Conservation (phyloP, 129 eudicot genomes). For the Centrapalus pauciflorus region DNA sequence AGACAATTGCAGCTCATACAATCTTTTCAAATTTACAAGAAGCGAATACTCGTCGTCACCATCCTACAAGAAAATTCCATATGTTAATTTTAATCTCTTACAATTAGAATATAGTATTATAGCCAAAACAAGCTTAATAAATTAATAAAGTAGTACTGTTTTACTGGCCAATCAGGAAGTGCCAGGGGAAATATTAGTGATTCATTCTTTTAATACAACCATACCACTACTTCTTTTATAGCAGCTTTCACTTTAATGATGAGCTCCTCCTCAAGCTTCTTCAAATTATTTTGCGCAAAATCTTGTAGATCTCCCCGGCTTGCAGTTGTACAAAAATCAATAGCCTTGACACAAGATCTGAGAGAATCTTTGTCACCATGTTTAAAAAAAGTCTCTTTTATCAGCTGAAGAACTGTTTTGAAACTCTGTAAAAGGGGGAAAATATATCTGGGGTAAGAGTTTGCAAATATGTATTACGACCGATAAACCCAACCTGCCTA, state of each 20-base stretch:
- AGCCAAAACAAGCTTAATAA: neutral
- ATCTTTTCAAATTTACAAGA: constrained; percentile 87
- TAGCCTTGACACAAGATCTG: constrained; percentile 82
- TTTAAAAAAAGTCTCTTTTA: constrained; percentile 84
- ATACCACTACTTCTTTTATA: constrained; percentile 80
- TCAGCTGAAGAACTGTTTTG: constrained; percentile 59
- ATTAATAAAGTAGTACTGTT: neutral
- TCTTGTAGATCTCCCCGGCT: constrained; percentile 91
- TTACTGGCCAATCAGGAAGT: neutral
- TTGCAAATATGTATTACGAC: neutral
- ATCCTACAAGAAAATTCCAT: constrained; percentile 48
- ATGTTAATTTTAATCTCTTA: constrained; percentile 3
- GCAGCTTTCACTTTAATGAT: constrained; percentile 67
- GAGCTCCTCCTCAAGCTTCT: constrained; percentile 86
- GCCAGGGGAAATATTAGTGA: neutral
- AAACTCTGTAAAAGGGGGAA: constrained; percentile 47
- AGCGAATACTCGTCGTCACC: constrained; percentile 93
- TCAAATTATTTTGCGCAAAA: constrained; percentile 63
- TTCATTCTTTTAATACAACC: neutral
- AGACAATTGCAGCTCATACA: constrained; percentile 80
- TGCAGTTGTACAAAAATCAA: constrained; percentile 64
- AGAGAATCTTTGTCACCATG: constrained; percentile 94
- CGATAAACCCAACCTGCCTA: constrained; percentile 8
- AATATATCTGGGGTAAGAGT: neutral
- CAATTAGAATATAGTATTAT: neutral